Evolutionary conservation across 176 grass and related monocot species (phyloP), one percentile per base, ranked within the genome.

Genomic region (Aegilops sharonensis): DNA sequence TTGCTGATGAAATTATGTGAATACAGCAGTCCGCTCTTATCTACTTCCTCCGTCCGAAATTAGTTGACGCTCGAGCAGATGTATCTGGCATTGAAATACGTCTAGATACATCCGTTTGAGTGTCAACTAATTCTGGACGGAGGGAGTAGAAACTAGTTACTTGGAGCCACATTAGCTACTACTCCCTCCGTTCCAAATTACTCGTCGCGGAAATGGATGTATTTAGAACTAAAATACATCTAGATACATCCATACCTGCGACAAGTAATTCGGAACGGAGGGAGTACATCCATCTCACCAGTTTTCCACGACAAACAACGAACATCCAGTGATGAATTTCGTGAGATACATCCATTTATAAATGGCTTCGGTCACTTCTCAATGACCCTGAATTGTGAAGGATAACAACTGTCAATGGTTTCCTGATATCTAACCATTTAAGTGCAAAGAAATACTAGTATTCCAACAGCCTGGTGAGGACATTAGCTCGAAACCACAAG

Each of bases 1-100:
- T n/a, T 50, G 25, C 50, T 20, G 68, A 13, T 60, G n/a, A 29
- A 83, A 72, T 72, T 83, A 40, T 83, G 68, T 8, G 61, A 59
- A 83, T 83, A 40, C 23, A 31, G 21, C 20, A 50, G 52, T 21
- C 57, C 1, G 1, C 42, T 31, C 9, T 39, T 42, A 23, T 83
- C 47, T 83, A 72, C 13, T 54, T 7, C 45, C 47, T 50, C 13
- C 5, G 15, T 54, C 50, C 36, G 36, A 6, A 37, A 37, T 37
- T 37, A 37, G 36, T 37, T 37, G 36, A 37, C 8, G 6, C 36
- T 37, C 6, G 1, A 37, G 8, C 36, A 37, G 36, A 37, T 37
- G 36, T 1, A 37, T 47, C 45, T 47, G 13, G 45, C 36, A 36
- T 36, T 36, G 35, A 36, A 36, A 36, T 36, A 36, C 35, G 35